Evolutionary conservation across 257 asterid genomes (phyloP).

Genomic region (Plantago elongata): DNA sequence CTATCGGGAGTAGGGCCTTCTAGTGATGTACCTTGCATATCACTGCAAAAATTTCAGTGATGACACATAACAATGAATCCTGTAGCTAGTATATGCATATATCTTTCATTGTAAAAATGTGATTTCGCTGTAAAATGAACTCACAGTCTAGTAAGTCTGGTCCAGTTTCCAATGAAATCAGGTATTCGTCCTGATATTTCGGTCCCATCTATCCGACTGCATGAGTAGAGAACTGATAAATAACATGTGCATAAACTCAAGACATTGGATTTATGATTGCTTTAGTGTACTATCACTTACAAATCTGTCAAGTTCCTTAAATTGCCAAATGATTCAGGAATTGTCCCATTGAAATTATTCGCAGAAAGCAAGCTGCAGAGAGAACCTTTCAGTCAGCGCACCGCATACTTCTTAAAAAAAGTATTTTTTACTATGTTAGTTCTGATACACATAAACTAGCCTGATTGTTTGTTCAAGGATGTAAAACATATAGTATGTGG

Average conservation of each 20-base stretch:
- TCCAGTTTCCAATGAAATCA: constrained; percentile 76
- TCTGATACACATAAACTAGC: too few relatives aligned
- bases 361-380: constrained; percentile 71
- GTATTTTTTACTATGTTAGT: not conserved
- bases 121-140: constrained; percentile 19
- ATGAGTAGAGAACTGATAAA: constrained; percentile 22
- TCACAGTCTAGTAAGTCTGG: constrained; percentile 50
- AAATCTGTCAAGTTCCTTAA: constrained; percentile 68
- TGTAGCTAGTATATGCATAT: not conserved
- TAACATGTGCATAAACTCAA: not conserved
- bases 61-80: constrained; percentile 1
- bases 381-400: constrained; percentile 21
- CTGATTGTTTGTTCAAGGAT: too few relatives aligned
- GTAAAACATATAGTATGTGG: too few relatives aligned
- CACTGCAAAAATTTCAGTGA: constrained; percentile 39
- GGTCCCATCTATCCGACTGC: constrained; percentile 89
- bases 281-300: constrained; percentile 43
- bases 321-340: constrained; percentile 52
- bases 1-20: constrained; percentile 70
- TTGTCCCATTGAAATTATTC: constrained; percentile 67
- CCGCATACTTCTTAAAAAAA: constrained; percentile 5
- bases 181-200: constrained; percentile 65
- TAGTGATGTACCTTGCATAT: constrained; percentile 73
- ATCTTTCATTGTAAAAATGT: not conserved
- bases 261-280: constrained; percentile 4